Evolutionary conservation across 140 eudicot species (phyloP), one percentile per base, ranked within the genome.

Genomic region (Cichorium intybus): DNA sequence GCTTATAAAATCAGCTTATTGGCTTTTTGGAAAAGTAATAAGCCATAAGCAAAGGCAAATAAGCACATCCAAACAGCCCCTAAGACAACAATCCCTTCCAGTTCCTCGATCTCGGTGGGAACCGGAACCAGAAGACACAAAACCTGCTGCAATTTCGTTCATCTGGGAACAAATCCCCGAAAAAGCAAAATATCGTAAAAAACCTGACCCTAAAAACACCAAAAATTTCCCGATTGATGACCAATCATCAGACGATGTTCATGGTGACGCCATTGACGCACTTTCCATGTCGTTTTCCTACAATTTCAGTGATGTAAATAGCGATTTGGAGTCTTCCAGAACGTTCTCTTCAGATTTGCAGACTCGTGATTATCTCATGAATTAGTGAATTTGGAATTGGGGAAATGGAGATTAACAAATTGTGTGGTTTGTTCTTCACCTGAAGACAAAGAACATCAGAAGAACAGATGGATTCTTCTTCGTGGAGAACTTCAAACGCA

Each of bases 151-250:
- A 2, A 69, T 91, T 60, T 96, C 97, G 4, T 91, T 91, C 62
- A 55, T 22, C 24, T 91, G 97, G 97, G 97, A 91, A 71, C 83
- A 79, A 50, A 75, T 52, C 24, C 97, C 97, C 1, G 97, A 96
- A 1, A 75, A 79, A 72, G 85, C 97, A 0, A 91, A 85, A 75
- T 66, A 73, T n/a, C 79, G 50, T 15, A 68, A 45, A 24, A 71
- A 47, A 10, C 28, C 64, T 49, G 61, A 66, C 2, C 79, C 73
- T 0, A 64, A 64, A 26, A 76, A 46, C 51, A 51, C 69, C 64
- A 18, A 69, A 12, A 64, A 26, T 67, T 66, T 24, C 43, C 64
- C 71, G 2, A 66, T 56, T 11, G 84, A 69, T 17, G 87, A 77
- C 10, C 82, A 76, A 35, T 79, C 62, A n/a, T 88, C 65, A 10